Percentiles rank a stretch among this genome's conserved stretches.
These are phyloP conservation scores for Cercospora zeae-maydis DNA, from an alignment of 2,329 filamentous ascomycete genomes.

Conservation along the genomic window DNA sequence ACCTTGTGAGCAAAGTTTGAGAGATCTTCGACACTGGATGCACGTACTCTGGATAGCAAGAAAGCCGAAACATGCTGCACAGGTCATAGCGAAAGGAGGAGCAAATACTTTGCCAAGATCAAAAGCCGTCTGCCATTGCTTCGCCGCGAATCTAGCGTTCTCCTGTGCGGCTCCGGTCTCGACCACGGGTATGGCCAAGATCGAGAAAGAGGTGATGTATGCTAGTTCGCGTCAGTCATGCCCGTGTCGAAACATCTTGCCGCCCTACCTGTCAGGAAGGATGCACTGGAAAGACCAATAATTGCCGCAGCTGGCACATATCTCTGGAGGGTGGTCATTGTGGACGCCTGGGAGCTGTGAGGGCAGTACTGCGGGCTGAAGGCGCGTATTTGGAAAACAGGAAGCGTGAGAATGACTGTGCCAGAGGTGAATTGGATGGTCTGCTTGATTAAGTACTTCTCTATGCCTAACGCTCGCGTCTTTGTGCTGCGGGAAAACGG, in stretches of 20 bases:
- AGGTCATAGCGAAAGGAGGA: conserved; percentile 24
- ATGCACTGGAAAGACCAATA: conserved; percentile 22
- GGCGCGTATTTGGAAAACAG: background rate
- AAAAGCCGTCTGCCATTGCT: conserved; percentile 29
- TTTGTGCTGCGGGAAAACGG: background rate
- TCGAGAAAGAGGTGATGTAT: conserved; percentile 24
- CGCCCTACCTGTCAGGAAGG: conserved; percentile 16
- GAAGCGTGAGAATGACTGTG: background rate
- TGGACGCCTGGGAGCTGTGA: background rate
- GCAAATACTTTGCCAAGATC: conserved; percentile 22
- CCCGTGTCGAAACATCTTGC: background rate
- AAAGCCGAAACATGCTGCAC: conserved; percentile 22
- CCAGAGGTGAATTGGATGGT: background rate
- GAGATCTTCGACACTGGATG: background rate
- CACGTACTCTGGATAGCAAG: conserved; percentile 24
- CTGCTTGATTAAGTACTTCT: conserved; percentile 2
- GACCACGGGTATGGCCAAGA: conserved; percentile 23
- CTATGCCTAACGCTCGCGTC: background rate
- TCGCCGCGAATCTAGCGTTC: conserved; percentile 16
- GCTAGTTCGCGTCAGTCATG: conserved; percentile 8
- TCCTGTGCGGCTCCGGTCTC: conserved; percentile 22
- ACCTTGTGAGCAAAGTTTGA: background rate
- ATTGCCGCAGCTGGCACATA: conserved; percentile 19
- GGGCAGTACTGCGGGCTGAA: background rate
- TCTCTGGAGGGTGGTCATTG: conserved; percentile 18